Base-by-base conservation (phyloP, 306 rosid genomes). In the Trifolium subterraneum region DNA sequence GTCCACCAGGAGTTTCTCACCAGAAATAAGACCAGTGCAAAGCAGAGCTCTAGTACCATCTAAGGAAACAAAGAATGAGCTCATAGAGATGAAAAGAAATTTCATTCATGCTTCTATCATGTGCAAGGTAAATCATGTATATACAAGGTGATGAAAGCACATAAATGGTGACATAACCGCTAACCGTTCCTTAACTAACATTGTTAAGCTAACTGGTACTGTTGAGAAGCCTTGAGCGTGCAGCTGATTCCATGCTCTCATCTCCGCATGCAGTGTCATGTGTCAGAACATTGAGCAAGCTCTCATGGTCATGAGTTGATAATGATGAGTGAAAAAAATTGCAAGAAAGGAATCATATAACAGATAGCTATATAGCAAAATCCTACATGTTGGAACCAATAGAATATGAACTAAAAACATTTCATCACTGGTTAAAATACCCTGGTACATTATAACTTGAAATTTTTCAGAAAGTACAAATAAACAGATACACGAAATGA, bases 341-440 rank as follows among this genome's bases (percentile, higher is more conserved):
- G 68, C 35, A 35, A 65, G 19, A 12, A 64, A 47, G 42, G 27
- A 55, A 69, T 51, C 51, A 48, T 22, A 33, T 20, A 68, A 23
- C 51, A 64, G 12, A 7, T 31, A 31, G 36, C 4, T 42, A 47
- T 4, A 78, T 45, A 48, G 50, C 8, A 48, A 45, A 47, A 25
- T 58, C 31, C 47, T 13, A 59, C 44, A 45, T 38, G 6, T 25
- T 73, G 54, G 39, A 23, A 72, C 25, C 77, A 44, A 54, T 13
- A 60, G 41, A 66, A 50, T 47, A 52, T 48, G 18, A 39, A 61
- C 4, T 36, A 61, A 10, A 10, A 56, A 10, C 18, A 2, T 62
- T 41, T 47, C 66, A 58, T 47, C 42, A 70, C 72, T 38, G 31
- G 56, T 45, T 45, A 33, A 78, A 15, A 27, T 47, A 38, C 36